These are phyloP conservation scores for Ganoderma multipileum DNA, from an alignment of 1,284 basidiomycete species.

Conservation along the genomic window DNA sequence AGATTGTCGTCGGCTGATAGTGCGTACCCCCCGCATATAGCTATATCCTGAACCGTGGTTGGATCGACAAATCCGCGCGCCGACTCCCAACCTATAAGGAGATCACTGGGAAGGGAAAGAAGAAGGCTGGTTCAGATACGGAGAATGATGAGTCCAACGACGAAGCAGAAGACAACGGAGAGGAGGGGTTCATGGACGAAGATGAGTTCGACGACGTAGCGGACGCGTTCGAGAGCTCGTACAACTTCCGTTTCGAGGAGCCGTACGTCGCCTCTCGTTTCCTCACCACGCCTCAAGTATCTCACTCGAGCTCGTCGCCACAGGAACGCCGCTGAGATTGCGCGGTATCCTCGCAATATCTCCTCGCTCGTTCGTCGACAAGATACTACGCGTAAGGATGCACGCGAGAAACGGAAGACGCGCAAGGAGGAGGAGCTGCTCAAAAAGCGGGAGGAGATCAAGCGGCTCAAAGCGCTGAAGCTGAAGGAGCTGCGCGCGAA, in stretches of 20 bases:
- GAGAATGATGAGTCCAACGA: constrained; percentile 33
- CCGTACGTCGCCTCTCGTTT: constrained; percentile 59
- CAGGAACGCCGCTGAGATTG: constrained; percentile 78
- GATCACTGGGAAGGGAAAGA: constrained; percentile 57
- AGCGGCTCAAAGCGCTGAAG: constrained; percentile 82
- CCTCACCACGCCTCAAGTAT: background rate
- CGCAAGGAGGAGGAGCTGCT: constrained; percentile 83
- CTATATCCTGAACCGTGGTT: constrained; percentile 94
- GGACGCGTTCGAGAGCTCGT: constrained; percentile 82
- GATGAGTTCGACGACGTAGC: constrained; percentile 76
- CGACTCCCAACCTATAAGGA: constrained; percentile 87
- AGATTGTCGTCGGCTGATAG: background rate
- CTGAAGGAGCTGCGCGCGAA: constrained; percentile 83
- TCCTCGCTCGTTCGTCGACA: constrained; percentile 76
- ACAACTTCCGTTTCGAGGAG: constrained; percentile 96
- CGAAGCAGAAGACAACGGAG: constrained; percentile 36
- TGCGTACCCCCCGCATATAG: constrained; percentile 48
- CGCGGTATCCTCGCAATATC: constrained; percentile 81
- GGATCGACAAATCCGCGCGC: constrained; percentile 82
- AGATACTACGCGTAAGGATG: constrained; percentile 83
- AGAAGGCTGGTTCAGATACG: constrained; percentile 39
- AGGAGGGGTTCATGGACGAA: constrained; percentile 51
- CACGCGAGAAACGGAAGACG: constrained; percentile 76
- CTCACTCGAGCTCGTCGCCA: background rate
- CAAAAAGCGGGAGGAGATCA: constrained; percentile 81